Evolutionary conservation across 2,329 filamentous ascomycete genomes (phyloP), one percentile per base, ranked within the genome.

Genomic region (Aureobasidium sp.): DNA sequence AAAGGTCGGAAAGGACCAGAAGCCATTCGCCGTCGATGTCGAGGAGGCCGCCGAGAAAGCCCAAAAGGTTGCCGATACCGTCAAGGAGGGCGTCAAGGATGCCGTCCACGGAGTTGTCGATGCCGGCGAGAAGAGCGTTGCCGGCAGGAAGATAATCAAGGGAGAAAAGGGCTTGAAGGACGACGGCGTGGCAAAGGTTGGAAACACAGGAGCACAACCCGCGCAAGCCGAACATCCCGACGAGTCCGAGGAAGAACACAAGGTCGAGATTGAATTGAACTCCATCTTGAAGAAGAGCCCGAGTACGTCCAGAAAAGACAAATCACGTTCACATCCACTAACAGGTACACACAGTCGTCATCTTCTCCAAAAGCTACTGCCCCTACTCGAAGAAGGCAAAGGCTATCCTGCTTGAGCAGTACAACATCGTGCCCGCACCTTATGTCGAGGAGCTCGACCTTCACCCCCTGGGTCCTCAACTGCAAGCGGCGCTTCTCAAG

Each of bases 311-410:
- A 33, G 29, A n/a, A 29, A 12, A 35, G 5, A 2, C 19, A 7
- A 5, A 45, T 17, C 40, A 47, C 14, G 3, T 14, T 35, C 19
- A 50, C 9, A 48, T 37, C 24, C n/a, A 40, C 42, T 56, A 12
- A 54, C 60, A 31, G 9, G 15, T 39, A 19, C 19, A 2, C 19
- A 14, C 48, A 65, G 64, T 97, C 64, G 89, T 97, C 72, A 90
- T 99, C 69, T 97, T 97, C 78, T 96, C 91, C 66, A 97, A 99
- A 76, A 85, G 89, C 1, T 96, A 93, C 77, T 99, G 94, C 74
- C 91, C 89, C 0, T 87, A 84, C 76, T 97, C 91, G 57, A 88
- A 86, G 71, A 86, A 85, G 68, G 94, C 94, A 49, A 99, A 99
- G 67, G 80, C 81, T 47, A 83, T 97, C 61, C 83, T 99, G 44